Evolutionary conservation across 441 rosid species (phyloP), one percentile per base, ranked within the genome.

Genomic region (Erodium moschatum): DNA sequence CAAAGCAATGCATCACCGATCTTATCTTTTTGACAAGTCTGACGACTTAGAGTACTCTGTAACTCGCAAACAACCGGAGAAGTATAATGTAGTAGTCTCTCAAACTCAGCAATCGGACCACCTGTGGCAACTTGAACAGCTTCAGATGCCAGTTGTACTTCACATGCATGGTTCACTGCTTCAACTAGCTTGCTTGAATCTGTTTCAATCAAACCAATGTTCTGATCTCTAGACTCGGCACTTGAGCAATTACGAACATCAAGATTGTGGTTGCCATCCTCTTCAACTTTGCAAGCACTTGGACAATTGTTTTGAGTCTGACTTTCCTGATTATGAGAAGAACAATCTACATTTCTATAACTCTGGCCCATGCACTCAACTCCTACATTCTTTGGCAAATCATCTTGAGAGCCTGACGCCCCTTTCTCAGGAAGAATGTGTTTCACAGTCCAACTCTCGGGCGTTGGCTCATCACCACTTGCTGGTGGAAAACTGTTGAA

Each of bases 71-170:
- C 65, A 69, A 81, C 79, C 12, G 89, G 89, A 70, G 84, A 83
- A 69, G 74, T 74, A 60, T 71, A 74, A 72, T 77, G 79, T 63
- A 85, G 84, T 75, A 85, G 72, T 66, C 77, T 76, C 73, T 85
- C 89, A 75, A 85, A 77, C 77, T 82, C 87, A 0, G 85, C 89
- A 73, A 82, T 73, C 60, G 84, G 87, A 21, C 75, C 67, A 70
- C 86, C 89, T 31, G 69, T 80, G 65, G 76, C 78, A 74, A 78
- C 65, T 71, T 81, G 81, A 77, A 83, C 69, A 68, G 85, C 85
- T 79, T 83, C 86, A 70, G 83, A 79, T 67, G 75, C 81, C 68
- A 78, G 68, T 64, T 77, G 85, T 66, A 78, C 77, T 72, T 63
- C 70, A 46, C 70, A 67, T 19, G 78, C 78, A 73, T 80, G 77